Base-by-base conservation (phyloP, 306 rosid genomes). In the Calophaca sinica region DNA sequence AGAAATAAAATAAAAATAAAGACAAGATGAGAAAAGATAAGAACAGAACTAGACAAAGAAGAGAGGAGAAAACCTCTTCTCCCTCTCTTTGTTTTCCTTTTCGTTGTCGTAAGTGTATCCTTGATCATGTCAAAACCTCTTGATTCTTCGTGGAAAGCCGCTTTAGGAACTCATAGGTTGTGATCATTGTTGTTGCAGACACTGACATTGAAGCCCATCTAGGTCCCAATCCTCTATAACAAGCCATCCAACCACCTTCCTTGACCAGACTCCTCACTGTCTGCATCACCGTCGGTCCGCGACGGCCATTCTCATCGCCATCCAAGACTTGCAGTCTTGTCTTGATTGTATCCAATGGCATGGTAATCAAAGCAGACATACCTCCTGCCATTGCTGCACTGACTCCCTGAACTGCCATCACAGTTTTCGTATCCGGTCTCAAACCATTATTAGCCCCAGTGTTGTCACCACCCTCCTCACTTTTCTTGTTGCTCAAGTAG, bases 341-440 rank as follows among this genome's bases (percentile, higher is more conserved):
- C 79, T 93, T 93, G 63, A 93, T 89, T 0, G 98, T 93, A 62
- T 93, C 98, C 3, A 93, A 74, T 0, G 98, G 98, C 96, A 90
- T 93, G 65, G 98, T 93, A 26, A 93, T 88, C 61, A 93, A 73
- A 33, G 98, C 98, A 0, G 98, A 86, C 79, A 93, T 76, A 5
- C 98, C 92, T 11, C 96, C 98, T 0, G 94, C 98, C 94, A 93
- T 86, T 15, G 96, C 96, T 72, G 98, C 98, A 75, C 98, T 90
- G 60, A 84, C 88, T 51, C 98, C 98, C 79, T 93, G 98, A 77
- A 93, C 96, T 12, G 91, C 96, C 86, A 90, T 88, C 62, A 90
- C 76, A 0, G 90, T 86, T 79, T 83, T 90, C 0, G 93, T 83
- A 80, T 86, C 94, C 0, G 96, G 98, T 58, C 67, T 83, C 73